Percentiles rank a stretch among this genome's conserved stretches.
Evolutionary conservation across 495 filamentous ascomycete species (phyloP).

Genomic region (Parathielavia appendiculata): DNA sequence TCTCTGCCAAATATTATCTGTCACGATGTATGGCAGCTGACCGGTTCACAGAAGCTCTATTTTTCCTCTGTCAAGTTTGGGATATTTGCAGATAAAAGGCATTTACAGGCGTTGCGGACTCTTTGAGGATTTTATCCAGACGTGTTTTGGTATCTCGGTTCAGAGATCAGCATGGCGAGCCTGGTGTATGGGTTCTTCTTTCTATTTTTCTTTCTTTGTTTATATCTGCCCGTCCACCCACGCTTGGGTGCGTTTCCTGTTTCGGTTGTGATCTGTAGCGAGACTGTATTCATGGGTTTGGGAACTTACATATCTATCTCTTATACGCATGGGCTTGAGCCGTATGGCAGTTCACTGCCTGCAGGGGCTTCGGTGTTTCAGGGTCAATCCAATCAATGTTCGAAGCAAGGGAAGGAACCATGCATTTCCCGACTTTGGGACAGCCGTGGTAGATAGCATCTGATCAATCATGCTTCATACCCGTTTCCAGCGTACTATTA

Average conservation of each 20-base stretch:
- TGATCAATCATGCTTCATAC: neutral
- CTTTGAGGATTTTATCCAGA: neutral
- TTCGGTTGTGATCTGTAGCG: neutral
- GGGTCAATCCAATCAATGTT: too few species aligned
- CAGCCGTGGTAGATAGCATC: constrained; percentile 5
- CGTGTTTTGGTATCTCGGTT: constrained; percentile 6
- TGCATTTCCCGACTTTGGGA: too few species aligned
- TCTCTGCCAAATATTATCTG: neutral
- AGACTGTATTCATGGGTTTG: constrained; percentile 4
- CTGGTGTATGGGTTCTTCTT: constrained; percentile 8
- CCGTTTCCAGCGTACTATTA: neutral
- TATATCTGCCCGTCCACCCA: neutral
- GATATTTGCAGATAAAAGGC: constrained; percentile 22
- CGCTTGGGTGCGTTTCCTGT: neutral
- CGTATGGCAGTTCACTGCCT: too few species aligned
- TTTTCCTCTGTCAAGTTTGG: constrained; percentile 19
- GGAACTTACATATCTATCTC: neutral
- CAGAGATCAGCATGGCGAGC: constrained; percentile 17
- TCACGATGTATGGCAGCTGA: neutral
- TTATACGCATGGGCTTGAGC: neutral
- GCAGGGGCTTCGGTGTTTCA: too few species aligned
- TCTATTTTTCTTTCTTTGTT: neutral
- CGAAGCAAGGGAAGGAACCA: too few species aligned
- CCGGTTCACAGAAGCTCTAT: neutral
- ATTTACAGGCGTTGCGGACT: constrained; percentile 30